Conservation (phyloP, 2,329 filamentous ascomycete species). For the Fusarium hostae region DNA sequence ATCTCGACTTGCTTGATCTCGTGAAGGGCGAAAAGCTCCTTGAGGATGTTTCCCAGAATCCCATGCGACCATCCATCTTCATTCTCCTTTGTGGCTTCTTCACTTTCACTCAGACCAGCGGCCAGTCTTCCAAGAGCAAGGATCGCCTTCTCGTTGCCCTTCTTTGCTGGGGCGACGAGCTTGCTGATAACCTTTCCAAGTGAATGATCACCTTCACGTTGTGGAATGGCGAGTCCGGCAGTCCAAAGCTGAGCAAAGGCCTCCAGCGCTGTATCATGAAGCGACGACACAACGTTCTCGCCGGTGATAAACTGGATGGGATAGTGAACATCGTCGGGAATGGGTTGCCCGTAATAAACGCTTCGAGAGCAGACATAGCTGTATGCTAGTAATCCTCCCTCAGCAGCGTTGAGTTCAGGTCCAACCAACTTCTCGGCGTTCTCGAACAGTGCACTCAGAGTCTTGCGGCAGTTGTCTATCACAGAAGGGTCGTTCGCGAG, state of each 20-base stretch:
- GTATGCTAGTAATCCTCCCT: slow-evolving; percentile 60
- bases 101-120: slow-evolving; percentile 64
- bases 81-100: slow-evolving; percentile 20
- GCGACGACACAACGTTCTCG: slow-evolving; percentile 47
- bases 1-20: slow-evolving; percentile 88
- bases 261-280: slow-evolving; percentile 59
- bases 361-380: slow-evolving; percentile 57
- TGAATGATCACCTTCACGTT: slow-evolving; percentile 44
- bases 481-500: slow-evolving; percentile 53
- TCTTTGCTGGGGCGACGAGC: slow-evolving; percentile 76
- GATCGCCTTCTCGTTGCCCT: slow-evolving; percentile 85
- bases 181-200: slow-evolving; percentile 66
- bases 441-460: slow-evolving; percentile 58
- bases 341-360: slow-evolving; percentile 55
- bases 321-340: slow-evolving; percentile 44
- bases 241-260: slow-evolving; percentile 60
- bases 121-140: slow-evolving; percentile 81
- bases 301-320: slow-evolving; percentile 49
- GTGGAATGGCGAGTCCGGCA: slow-evolving; percentile 54
- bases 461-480: slow-evolving; percentile 42
- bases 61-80: slow-evolving; percentile 50
- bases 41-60: slow-evolving; percentile 66
- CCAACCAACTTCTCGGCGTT: slow-evolving; percentile 56
- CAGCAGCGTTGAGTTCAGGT: slow-evolving; percentile 56
- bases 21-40: slow-evolving; percentile 78